Percentiles rank a stretch among this genome's conserved stretches.
Conservation (phyloP, 2,329 filamentous ascomycete genomes). For the Ophiobolus disseminans region DNA sequence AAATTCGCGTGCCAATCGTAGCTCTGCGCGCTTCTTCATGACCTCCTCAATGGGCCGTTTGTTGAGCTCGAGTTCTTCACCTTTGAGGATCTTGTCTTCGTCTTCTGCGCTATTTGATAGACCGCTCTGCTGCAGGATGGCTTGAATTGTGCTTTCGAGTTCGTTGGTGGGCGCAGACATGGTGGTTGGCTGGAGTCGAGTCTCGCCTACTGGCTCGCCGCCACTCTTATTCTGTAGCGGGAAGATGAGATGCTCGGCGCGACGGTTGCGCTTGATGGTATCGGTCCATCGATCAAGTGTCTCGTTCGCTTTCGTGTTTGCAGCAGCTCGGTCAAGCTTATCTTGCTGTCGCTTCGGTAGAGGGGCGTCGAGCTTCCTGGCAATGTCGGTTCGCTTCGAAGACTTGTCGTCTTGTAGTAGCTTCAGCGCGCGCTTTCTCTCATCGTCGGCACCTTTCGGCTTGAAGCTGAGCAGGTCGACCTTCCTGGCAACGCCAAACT, state of each 20-base stretch:
- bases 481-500: slow-evolving; percentile 68
- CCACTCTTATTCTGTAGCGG: slow-evolving; percentile 78
- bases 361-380: slow-evolving; percentile 80
- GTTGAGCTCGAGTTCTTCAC: slow-evolving; percentile 73
- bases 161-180: slow-evolving; percentile 73
- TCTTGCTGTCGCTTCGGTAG: slow-evolving; percentile 87
- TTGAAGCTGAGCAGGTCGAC: slow-evolving; percentile 79
- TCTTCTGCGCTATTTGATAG: slow-evolving; percentile 67
- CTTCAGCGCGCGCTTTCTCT: slow-evolving; percentile 80
- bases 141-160: slow-evolving; percentile 83
- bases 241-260: slow-evolving; percentile 89
- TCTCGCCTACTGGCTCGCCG: slow-evolving; percentile 65
- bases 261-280: slow-evolving; percentile 91
- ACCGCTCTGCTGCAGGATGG: slow-evolving; percentile 89
- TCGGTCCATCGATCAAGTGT: slow-evolving; percentile 91
- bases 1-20: slow-evolving; percentile 81
- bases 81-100: slow-evolving; percentile 71
- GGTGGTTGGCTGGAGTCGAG: slow-evolving; percentile 67
- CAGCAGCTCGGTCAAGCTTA: slow-evolving; percentile 78
- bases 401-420: slow-evolving; percentile 70
- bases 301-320: slow-evolving; percentile 90
- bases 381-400: slow-evolving; percentile 62
- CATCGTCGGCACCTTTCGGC: slow-evolving; percentile 73
- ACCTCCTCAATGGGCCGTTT: slow-evolving; percentile 76
- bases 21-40: slow-evolving; percentile 73